Evolutionary conservation across 176 grass and related monocot species (phyloP).

Genomic region (Eragrostis nindensis): DNA sequence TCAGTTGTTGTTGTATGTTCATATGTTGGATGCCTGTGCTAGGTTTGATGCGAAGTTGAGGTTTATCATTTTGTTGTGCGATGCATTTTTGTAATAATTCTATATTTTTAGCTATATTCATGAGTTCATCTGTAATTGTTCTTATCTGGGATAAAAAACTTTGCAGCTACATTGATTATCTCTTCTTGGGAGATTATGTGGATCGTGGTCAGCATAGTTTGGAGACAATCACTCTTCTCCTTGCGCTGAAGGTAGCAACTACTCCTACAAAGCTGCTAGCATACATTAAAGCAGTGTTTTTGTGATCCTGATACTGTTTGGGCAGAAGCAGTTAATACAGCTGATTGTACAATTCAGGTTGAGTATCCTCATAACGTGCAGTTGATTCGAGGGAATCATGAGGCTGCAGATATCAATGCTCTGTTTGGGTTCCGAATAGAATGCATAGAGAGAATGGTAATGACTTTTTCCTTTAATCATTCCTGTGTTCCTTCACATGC

Average conservation of each 20-base stretch:
- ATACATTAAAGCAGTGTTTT: background rate
- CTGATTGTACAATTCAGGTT: constrained; percentile 69
- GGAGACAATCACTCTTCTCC: constrained; percentile 97
- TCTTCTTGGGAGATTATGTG: constrained; percentile 99
- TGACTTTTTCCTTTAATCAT: constrained; percentile 16
- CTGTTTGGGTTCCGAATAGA: constrained; percentile 97
- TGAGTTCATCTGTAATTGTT: background rate
- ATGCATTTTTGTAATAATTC: background rate
- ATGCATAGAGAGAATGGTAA: constrained; percentile 99
- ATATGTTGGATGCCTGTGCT: constrained; percentile 10
- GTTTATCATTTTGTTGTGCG: background rate
- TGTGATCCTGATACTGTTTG: no score
- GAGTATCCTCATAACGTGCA: constrained; percentile 96
- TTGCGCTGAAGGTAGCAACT: constrained; percentile 86
- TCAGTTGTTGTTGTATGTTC: constrained; percentile 9
- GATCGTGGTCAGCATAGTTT: constrained; percentile 99
- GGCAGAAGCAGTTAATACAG: no score
- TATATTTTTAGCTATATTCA: background rate
- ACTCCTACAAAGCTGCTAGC: constrained; percentile 3
- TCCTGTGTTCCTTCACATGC: constrained; percentile 25
- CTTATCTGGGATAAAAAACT: background rate
- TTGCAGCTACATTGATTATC: constrained; percentile 96
- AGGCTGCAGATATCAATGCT: constrained; percentile 99
- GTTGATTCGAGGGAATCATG: constrained; percentile 98
- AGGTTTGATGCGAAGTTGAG: constrained; percentile 4